Percentiles rank a stretch among this genome's conserved stretches.
phyloP scores from a whole-genome alignment of 371 early-diverging fungal species.

The Syncephalastrum racemosum region DNA sequence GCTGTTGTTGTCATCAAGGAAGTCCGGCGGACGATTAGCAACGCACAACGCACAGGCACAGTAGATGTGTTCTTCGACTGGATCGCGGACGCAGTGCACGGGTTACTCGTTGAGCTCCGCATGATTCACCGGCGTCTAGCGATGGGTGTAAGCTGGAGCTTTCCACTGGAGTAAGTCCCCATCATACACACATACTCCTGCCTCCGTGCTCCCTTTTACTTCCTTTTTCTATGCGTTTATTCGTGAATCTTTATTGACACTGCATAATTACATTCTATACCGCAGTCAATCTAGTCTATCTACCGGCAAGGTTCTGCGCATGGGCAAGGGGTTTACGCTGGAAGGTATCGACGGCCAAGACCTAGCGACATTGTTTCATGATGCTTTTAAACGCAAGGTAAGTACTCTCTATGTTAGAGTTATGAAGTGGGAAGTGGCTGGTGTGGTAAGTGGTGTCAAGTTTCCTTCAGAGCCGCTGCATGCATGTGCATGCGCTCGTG shows the following conservation, averaged over 20 bases:
- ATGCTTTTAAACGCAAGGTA: slow-evolving; percentile 75
- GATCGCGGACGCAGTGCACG: slow-evolving; percentile 68
- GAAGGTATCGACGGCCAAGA: slow-evolving; percentile 79
- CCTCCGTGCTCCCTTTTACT: background rate
- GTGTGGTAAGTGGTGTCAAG: slow-evolving; percentile 1
- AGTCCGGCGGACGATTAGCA: slow-evolving; percentile 61
- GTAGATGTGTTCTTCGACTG: slow-evolving; percentile 85
- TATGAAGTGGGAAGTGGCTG: background rate
- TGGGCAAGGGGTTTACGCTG: slow-evolving; percentile 91
- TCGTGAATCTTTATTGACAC: background rate
- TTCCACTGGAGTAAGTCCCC: slow-evolving; percentile 49
- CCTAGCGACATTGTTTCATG: slow-evolving; percentile 78
- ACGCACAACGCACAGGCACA: slow-evolving; percentile 57
- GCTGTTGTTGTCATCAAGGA: slow-evolving; percentile 63
- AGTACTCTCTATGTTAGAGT: too few species aligned
- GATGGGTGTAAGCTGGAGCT: slow-evolving; percentile 52
- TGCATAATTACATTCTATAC: slow-evolving; percentile 3
- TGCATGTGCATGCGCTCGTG: slow-evolving; percentile 21
- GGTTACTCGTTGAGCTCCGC: slow-evolving; percentile 24
- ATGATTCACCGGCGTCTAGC: slow-evolving; percentile 37
- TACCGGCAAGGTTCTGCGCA: slow-evolving; percentile 75
- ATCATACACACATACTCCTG: background rate
- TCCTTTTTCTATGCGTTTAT: background rate
- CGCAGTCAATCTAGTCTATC: slow-evolving; percentile 72
- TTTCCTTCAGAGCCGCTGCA: slow-evolving; percentile 5